Conservation (phyloP, 2,329 filamentous ascomycete species). For the Aspergillus pseudotamarii region DNA sequence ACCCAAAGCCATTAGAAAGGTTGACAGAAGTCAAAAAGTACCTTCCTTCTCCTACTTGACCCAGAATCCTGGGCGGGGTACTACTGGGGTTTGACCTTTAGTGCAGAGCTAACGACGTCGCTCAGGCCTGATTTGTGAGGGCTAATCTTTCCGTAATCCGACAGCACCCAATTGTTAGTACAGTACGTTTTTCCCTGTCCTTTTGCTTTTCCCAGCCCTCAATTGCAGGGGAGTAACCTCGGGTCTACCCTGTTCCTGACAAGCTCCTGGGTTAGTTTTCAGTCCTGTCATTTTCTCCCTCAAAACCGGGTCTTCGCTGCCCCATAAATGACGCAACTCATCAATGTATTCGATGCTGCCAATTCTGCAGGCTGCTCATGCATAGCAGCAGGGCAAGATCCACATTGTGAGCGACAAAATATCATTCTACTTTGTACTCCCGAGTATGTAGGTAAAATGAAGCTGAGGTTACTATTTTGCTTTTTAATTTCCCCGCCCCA, state of each 20-base stretch:
- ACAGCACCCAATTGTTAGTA: too few relatives aligned
- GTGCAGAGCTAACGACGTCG: background rate
- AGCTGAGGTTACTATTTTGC: background rate
- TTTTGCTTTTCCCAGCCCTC: background rate
- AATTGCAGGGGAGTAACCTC: background rate
- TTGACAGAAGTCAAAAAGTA: slow-evolving; percentile 1
- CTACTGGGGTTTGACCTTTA: slow-evolving; percentile 1
- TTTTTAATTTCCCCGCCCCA: background rate
- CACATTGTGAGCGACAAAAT: background rate
- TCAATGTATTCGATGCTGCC: slow-evolving; percentile 5
- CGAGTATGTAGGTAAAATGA: slow-evolving; percentile 1
- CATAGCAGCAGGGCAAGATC: slow-evolving; percentile 3
- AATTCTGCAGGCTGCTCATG: slow-evolving; percentile 7
- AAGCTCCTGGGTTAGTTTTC: background rate
- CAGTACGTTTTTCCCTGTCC: background rate
- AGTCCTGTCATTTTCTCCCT: background rate
- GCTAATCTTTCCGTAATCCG: background rate
- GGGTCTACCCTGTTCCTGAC: slow-evolving; percentile 3
- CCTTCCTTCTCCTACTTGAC: background rate
- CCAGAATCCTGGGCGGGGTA: background rate
- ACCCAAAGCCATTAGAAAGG: background rate
- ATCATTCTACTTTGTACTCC: background rate
- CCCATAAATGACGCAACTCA: slow-evolving; percentile 6
- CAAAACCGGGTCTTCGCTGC: background rate
- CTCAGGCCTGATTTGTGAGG: background rate